These are phyloP conservation scores for Phoma sp. DNA, from an alignment of 2,329 filamentous ascomycete species.

Conservation along the genomic window DNA sequence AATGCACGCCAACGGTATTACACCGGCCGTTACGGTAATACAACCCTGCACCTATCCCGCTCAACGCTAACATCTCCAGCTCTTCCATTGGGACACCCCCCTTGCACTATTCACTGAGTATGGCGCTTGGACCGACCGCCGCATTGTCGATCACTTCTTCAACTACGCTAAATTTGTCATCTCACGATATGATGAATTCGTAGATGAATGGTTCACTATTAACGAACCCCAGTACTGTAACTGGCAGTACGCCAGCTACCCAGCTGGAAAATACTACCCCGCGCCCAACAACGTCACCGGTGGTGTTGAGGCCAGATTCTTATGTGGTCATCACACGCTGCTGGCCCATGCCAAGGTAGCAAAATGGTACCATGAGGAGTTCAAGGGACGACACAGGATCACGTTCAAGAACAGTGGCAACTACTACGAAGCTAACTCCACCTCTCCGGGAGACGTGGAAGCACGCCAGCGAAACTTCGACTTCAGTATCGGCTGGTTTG, in stretches of 20 bases:
- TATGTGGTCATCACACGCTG: slow-evolving; percentile 55
- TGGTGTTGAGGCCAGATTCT: slow-evolving; percentile 51
- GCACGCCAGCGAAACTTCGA: slow-evolving; percentile 52
- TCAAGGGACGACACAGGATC: slow-evolving; percentile 52
- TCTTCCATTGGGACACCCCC: slow-evolving; percentile 55
- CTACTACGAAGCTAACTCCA: slow-evolving; percentile 51
- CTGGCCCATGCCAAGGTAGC: slow-evolving; percentile 54
- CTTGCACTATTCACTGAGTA: slow-evolving; percentile 53
- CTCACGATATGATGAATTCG: slow-evolving; percentile 49
- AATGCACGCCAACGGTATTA: slow-evolving; percentile 47
- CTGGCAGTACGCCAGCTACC: slow-evolving; percentile 57
- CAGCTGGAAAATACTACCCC: slow-evolving; percentile 55
- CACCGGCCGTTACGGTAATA: slow-evolving; percentile 42
- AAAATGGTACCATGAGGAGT: slow-evolving; percentile 57
- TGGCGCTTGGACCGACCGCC: slow-evolving; percentile 50
- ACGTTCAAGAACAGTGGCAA: slow-evolving; percentile 55
- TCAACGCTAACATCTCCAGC: slow-evolving; percentile 4
- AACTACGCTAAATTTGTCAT: slow-evolving; percentile 55
- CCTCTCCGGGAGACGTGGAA: slow-evolving; percentile 45
- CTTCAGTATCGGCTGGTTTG: slow-evolving; percentile 56
- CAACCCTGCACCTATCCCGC: too few species aligned
- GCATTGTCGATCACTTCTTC: slow-evolving; percentile 53
- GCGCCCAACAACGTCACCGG: slow-evolving; percentile 53
- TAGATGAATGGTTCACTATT: slow-evolving; percentile 53
- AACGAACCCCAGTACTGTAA: slow-evolving; percentile 57